Base-by-base conservation (phyloP, 2,329 filamentous ascomycete species). In the Plectosphaerella cucumerina region DNA sequence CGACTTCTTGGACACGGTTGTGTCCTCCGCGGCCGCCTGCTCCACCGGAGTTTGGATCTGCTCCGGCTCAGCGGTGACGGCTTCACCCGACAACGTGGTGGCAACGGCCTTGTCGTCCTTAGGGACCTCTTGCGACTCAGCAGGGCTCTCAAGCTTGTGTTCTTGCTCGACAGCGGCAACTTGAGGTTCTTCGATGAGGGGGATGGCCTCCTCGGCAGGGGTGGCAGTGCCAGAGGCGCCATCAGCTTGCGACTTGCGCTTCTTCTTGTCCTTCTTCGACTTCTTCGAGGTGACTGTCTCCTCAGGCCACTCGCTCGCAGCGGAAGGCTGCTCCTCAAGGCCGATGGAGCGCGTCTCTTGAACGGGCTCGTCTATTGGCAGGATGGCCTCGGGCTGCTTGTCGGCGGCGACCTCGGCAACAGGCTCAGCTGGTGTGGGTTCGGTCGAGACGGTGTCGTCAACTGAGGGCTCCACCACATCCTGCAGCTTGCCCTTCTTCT, bases 191-290 rank as follows among this genome's bases (percentile, higher is more conserved):
- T 22, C 39, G 12, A 10, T 8, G 9, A n/a, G 33, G 18, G 49
- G 20, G 15, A 34, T 17, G 4, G 44, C 20, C 37, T 31, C 42
- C 14, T 53, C 42, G n/a, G 34, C 37, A 12, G 51, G 51, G 11
- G 45, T 53, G 33, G 14, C 20, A 21, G 45, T 42, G 15, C 39
- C 49, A 12, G 49, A 53, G 11, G 21, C 39, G 39, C 6, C 8
- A 11, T 42, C 39, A 6, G 11, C 39, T 11, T 18, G 39, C 18
- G 58, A 57, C 55, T 55, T 60, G 55, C 58, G 59, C 61, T 60
- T 66, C 37, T 48, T 48, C 37, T 42, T 60, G 48, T 59, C 50
- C 34, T 56, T 58, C 47, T 59, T 60, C 10, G 56, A 54, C 42
- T 50, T 54, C 33, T 53, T 51, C 14, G 39, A 21, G 5, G 42